Evolutionary conservation across 2,329 filamentous ascomycete species (phyloP).

Genomic region (Sclerotinia borealis): DNA sequence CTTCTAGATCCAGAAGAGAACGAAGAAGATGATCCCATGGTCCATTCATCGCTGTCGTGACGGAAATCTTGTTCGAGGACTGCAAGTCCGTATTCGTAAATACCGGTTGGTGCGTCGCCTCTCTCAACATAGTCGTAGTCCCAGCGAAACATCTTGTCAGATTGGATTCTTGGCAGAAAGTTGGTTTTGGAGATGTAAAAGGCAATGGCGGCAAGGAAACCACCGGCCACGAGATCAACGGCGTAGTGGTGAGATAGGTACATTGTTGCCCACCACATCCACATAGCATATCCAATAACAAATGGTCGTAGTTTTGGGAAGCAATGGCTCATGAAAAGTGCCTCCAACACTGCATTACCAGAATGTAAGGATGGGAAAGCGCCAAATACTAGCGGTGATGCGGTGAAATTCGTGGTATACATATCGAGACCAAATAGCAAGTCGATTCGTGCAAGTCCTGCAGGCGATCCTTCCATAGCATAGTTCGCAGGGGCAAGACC

Average conservation of each 20-base stretch:
- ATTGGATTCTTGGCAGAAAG: constrained; percentile 76
- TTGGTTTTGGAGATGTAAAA: constrained; percentile 78
- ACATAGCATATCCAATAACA: constrained; percentile 78
- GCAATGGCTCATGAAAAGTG: constrained; percentile 85
- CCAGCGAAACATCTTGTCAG: constrained; percentile 84
- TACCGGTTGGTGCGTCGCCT: constrained; percentile 59
- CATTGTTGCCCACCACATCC: constrained; percentile 99
- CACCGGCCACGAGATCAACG: constrained; percentile 83
- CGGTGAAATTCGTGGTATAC: constrained; percentile 88
- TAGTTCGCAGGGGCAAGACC: constrained; percentile 89
- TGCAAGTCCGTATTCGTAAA: constrained; percentile 44
- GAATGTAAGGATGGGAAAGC: constrained; percentile 93
- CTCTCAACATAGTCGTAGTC: constrained; percentile 91
- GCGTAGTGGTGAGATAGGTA: constrained; percentile 97
- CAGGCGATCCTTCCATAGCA: constrained; percentile 82
- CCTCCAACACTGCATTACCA: constrained; percentile 81
- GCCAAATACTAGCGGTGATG: constrained; percentile 86
- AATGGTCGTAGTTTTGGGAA: constrained; percentile 78
- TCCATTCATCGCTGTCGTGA: constrained; percentile 72
- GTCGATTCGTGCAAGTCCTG: constrained; percentile 83
- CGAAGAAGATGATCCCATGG: constrained; percentile 70
- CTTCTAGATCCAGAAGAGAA: constrained; percentile 32
- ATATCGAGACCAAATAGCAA: constrained; percentile 84
- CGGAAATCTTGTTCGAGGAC: constrained; percentile 26
- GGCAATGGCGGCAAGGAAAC: constrained; percentile 67